A percentile compares a stretch with the other conserved stretches of the same genome.
Evolutionary conservation across 1,284 basidiomycete species (phyloP).

Genomic region (Boletus semigastroideus): DNA sequence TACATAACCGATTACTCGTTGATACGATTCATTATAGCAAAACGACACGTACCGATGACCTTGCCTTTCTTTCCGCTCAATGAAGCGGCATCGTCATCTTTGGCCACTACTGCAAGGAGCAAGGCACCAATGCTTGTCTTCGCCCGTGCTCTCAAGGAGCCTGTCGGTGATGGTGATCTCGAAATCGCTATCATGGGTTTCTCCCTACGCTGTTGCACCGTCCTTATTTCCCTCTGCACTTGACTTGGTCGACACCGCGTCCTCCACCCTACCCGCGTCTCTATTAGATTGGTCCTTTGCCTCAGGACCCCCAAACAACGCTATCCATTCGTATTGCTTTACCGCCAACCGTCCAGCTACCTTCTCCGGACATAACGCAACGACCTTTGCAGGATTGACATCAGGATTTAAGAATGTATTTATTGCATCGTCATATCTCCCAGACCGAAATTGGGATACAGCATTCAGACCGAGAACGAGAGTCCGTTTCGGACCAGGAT

Average conservation of each 20-base stretch:
- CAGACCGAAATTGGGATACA: constrained; percentile 70
- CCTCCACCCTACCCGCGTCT: constrained; percentile 16
- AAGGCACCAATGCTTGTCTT: constrained; percentile 55
- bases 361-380: constrained; percentile 83
- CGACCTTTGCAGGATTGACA: constrained; percentile 90
- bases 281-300: constrained; percentile 13
- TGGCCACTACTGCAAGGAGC: constrained; percentile 39
- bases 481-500: constrained; percentile 52
- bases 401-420: constrained; percentile 88
- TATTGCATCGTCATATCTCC: constrained; percentile 75
- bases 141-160: constrained; percentile 50
- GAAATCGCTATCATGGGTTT: constrained; percentile 28
- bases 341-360: constrained; percentile 81
- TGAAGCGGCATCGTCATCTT: constrained; percentile 64
- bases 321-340: constrained; percentile 75
- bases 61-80: constrained; percentile 43
- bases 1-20: constrained; percentile 1
- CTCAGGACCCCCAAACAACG: constrained; percentile 79
- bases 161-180: constrained; percentile 41
- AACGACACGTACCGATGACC: constrained; percentile 29
- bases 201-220: constrained; percentile 18
- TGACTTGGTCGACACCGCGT: constrained; percentile 33
- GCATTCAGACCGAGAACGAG: constrained; percentile 72
- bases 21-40: neutral
- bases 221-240: constrained; percentile 19